Evolutionary conservation across 1,139 yeast genomes (phyloP).

Genomic region (Blastobotrys ciferrii): DNA sequence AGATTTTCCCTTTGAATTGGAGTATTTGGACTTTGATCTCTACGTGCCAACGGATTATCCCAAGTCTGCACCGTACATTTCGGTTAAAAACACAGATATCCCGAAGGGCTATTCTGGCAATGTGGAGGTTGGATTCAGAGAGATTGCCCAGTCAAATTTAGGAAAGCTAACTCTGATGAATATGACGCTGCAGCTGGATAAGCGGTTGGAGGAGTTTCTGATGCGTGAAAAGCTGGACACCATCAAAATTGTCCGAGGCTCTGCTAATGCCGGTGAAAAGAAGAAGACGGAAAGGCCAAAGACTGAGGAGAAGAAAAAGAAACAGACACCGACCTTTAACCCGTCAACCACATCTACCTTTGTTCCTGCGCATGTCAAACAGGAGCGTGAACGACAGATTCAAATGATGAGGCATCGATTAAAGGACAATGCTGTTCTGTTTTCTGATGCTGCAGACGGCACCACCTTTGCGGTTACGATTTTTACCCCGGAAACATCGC

Average conservation of each 20-base stretch:
- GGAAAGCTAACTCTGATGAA: constrained; percentile 44
- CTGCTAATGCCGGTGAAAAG: background rate
- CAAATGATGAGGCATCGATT: constrained; percentile 24
- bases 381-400: constrained; percentile 26
- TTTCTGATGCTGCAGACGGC: constrained; percentile 20
- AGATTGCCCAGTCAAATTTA: constrained; percentile 46
- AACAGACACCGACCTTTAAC: constrained; percentile 5
- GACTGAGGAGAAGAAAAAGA: background rate
- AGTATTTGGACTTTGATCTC: constrained; percentile 49
- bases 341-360: constrained; percentile 17
- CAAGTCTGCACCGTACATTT: constrained; percentile 32
- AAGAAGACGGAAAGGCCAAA: background rate
- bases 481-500: constrained; percentile 21
- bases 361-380: constrained; percentile 24
- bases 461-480: constrained; percentile 22
- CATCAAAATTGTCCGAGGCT: constrained; percentile 45
- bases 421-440: constrained; percentile 17
- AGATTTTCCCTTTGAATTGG: constrained; percentile 67
- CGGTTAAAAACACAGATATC: constrained; percentile 63
- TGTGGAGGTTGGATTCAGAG: constrained; percentile 60
- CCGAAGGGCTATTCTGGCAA: constrained; percentile 69
- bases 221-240: constrained; percentile 58
- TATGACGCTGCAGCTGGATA: constrained; percentile 55
- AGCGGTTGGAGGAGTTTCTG: constrained; percentile 55
- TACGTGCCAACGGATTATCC: constrained; percentile 61